phyloP scores from a whole-genome alignment of 2,329 filamentous ascomycete species.

The Aaosphaeria arxii region DNA sequence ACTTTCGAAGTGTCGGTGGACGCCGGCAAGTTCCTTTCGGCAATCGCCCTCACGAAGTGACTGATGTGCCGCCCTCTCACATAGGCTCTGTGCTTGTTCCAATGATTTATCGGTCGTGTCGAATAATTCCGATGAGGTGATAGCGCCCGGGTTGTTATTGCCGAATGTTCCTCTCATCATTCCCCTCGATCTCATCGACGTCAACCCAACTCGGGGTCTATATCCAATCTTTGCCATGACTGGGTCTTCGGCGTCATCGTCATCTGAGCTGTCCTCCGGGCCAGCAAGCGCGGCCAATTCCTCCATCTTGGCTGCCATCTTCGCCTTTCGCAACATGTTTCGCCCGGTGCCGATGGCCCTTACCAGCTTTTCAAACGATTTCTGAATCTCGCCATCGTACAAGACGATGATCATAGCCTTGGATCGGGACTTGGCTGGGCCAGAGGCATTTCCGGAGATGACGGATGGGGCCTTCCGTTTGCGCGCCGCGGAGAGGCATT shows the following conservation, averaged over 20 bases:
- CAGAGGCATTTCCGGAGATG: conserved; percentile 37
- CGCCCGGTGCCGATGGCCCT: conserved; percentile 76
- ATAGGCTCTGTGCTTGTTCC: conserved; percentile 76
- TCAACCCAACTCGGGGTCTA: conserved; percentile 27
- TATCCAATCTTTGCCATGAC: conserved; percentile 35
- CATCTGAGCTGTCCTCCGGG: conserved; percentile 18
- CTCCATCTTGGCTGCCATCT: conserved; percentile 74
- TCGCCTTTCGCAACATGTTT: conserved; percentile 83
- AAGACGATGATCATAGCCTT: conserved; percentile 82
- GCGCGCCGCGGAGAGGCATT: conserved; percentile 16
- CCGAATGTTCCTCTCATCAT: conserved; percentile 10
- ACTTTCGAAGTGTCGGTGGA: conserved; percentile 62
- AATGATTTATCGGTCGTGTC: conserved; percentile 75
- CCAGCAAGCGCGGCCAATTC: conserved; percentile 38
- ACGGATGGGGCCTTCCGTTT: conserved; percentile 46
- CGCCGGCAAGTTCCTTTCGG: conserved; percentile 68
- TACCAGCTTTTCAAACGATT: conserved; percentile 77
- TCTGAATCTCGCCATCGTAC: conserved; percentile 85
- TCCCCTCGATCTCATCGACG: conserved; percentile 27
- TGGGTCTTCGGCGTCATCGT: conserved; percentile 19
- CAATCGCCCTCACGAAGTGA: conserved; percentile 87
- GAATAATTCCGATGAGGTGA: conserved; percentile 23
- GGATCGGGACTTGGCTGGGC: conserved; percentile 60
- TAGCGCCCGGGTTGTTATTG: conserved; percentile 1
- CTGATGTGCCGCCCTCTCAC: conserved; percentile 84